Evolutionary conservation across 768 basidiomycete species (phyloP).

Genomic region (Lactifluus rugatus): DNA sequence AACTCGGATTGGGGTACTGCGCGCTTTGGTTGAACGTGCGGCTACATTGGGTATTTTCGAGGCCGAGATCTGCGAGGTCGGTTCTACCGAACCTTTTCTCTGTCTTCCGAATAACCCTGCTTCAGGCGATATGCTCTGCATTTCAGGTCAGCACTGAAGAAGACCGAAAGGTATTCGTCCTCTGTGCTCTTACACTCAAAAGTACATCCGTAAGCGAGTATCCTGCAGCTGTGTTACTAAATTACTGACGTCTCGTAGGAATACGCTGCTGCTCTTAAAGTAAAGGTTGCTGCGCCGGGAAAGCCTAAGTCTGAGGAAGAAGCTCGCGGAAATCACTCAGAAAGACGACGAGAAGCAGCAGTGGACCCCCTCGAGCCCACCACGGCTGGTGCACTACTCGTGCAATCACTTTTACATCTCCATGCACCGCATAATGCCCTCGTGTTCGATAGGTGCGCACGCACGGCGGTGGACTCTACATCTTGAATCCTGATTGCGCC

Average conservation of each 20-base stretch:
- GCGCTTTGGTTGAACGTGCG: constrained; percentile 64
- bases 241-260: constrained; percentile 17
- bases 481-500: neutral
- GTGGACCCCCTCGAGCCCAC: constrained; percentile 47
- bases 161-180: constrained; percentile 13
- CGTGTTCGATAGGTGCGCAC: constrained; percentile 57
- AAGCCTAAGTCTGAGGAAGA: constrained; percentile 4
- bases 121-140: constrained; percentile 19
- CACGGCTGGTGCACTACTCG: constrained; percentile 74
- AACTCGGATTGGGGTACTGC: constrained; percentile 67
- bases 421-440: constrained; percentile 54
- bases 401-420: constrained; percentile 74
- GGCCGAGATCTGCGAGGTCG: constrained; percentile 16
- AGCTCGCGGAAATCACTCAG: constrained; percentile 21
- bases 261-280: constrained; percentile 16
- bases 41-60: constrained; percentile 22
- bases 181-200: constrained; percentile 13
- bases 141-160: constrained; percentile 13
- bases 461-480: neutral
- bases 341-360: constrained; percentile 2
- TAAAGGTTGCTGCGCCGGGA: neutral
- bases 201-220: constrained; percentile 3
- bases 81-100: neutral
- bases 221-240: neutral
- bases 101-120: constrained; percentile 7